phyloP scores from a whole-genome alignment of 2,329 filamentous ascomycete species.

The Pseudogymnoascus verrucosus region DNA sequence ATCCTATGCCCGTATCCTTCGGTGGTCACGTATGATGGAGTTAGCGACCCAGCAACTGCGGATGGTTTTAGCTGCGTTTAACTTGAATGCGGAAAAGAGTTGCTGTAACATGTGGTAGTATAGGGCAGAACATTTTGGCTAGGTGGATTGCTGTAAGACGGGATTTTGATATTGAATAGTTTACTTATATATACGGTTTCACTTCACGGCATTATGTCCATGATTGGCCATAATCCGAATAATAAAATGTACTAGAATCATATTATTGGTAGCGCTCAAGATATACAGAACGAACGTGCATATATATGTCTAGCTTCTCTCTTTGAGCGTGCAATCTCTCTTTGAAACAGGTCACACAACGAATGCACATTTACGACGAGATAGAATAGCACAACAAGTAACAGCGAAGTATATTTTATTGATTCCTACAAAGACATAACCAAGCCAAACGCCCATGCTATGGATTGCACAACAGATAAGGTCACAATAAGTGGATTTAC shows the following conservation, averaged over 20 bases:
- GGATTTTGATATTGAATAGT: neutral
- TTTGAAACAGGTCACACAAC: neutral
- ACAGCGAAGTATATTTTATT: slow-evolving; percentile 9
- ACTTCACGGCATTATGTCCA: neutral
- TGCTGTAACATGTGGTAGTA: neutral
- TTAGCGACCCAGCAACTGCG: neutral
- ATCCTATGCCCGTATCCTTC: slow-evolving; percentile 11
- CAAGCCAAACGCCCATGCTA: slow-evolving; percentile 10
- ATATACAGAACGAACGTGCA: neutral
- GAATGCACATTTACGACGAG: neutral
- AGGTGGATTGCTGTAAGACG: neutral
- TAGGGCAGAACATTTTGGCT: neutral
- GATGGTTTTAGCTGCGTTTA: slow-evolving; percentile 1
- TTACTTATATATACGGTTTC: neutral
- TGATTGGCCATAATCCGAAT: neutral
- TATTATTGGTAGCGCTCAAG: neutral
- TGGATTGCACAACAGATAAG: slow-evolving; percentile 6
- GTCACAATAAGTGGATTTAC: slow-evolving; percentile 26
- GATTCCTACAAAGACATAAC: slow-evolving; percentile 5
- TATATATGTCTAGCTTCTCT: neutral
- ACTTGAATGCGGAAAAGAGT: neutral
- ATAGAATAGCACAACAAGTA: neutral
- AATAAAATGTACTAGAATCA: neutral
- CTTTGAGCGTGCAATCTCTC: neutral
- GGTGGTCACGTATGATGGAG: slow-evolving; percentile 2